Base-by-base conservation (phyloP, 805 yeast genomes). In the Saccharomycopsis sp. region DNA sequence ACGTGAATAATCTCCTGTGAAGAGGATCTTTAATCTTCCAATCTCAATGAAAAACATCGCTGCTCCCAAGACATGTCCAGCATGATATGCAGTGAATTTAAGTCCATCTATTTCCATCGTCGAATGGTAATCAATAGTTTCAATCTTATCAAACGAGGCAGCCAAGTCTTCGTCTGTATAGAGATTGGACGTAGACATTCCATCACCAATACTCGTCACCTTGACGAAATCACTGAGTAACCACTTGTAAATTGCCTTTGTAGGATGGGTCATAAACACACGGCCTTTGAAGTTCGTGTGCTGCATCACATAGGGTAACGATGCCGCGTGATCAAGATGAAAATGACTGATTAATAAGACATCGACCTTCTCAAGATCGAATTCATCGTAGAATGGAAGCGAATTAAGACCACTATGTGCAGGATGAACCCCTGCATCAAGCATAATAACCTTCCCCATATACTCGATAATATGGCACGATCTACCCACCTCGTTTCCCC, bases 51-150 rank as follows among this genome's bases (percentile, higher is more conserved):
- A 85, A 71, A 86, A 94, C 98, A 94, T 94, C 12, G 98, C 97
- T 9, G 99, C 98, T 57, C 99, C 99, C 51, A 94, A 76, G 12
- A 94, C 99, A 78, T 94, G 99, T n/a, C 99, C 99, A 5, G 99
- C 99, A 73, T 93, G 99, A 71, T 87, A 94, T 0, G 99, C 99
- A 0, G 99, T 94, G 75, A 94, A 93, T 68, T 94, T 79, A 58
- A 94, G 86, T 56, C 99, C 99, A 60, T 89, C 96, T 41, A 92
- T 88, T 66, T 94, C 98, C 63, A 90, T 81, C 0, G 99, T 94
- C 2, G 97, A 89, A 71, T 94, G 98, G 71, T 87, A 94, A 70
- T 94, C 99, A 23, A 94, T 83, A 0, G 98, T 89, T 70, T 94
- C 98, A 54, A 94, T 94, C 63, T 82, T 76, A 67, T 91, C 97